Evolutionary conservation across 2,329 filamentous ascomycete species (phyloP), one percentile per base, ranked within the genome.

Genomic region (Pyrenophora seminiperda): DNA sequence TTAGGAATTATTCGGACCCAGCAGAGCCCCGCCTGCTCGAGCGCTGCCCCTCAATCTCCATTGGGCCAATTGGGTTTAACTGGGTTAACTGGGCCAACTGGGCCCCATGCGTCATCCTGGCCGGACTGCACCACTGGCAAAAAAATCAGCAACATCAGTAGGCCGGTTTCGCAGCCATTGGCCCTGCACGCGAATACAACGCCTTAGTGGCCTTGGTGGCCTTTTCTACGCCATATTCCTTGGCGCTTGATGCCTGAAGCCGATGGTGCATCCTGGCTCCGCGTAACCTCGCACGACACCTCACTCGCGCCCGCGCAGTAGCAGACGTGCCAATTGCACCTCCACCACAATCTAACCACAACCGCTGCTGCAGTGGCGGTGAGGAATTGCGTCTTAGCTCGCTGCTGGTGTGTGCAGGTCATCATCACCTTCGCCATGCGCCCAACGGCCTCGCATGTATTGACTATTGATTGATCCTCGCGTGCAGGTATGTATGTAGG

Each of bases 91-190:
- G n/a, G n/a, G n/a, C n/a, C n/a, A n/a, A n/a, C n/a, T 27, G 41
- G 54, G 30, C 42, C 50, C 46, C 17, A 51, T 68, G 65, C 68
- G 64, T 69, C 66, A 67, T 70, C 51, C 54, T 56, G 50, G n/a
- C n/a, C n/a, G n/a, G n/a, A n/a, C n/a, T n/a, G n/a, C n/a, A n/a
- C n/a, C n/a, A n/a, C n/a, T n/a, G n/a, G 41, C 53, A 37, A 53
- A 58, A 4, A 7, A 13, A 27, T 9, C 53, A 54, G 58, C 59
- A 44, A 39, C 47, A 40, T 38, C 47, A 38, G 34, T 54, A 53
- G 48, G 46, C 41, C 52, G 47, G 34, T 51, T 36, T 24, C 38
- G 22, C 14, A 17, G 37, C 49, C 38, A 70, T 68, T 70, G 66
- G 68, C 57, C 47, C 33, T 34, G 17, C 41, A 63, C 53, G 56